A percentile compares a stretch with the other conserved stretches of the same genome.
These are phyloP conservation scores for Ostreobium quekettii DNA, from an alignment of 139 green algal genomes.

Conservation along the genomic window DNA sequence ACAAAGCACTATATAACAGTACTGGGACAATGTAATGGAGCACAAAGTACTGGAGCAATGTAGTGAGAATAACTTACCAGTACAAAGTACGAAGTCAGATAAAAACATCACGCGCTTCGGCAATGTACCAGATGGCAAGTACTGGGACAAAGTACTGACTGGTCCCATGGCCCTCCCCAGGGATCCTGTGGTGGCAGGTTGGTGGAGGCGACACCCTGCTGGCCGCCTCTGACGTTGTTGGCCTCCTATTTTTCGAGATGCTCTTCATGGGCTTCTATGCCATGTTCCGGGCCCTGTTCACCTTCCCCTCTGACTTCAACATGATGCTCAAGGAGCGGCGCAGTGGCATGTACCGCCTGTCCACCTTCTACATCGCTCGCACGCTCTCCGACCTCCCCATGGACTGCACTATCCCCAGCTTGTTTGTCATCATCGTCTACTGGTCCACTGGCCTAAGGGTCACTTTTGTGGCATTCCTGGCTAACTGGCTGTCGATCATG, in stretches of 20 bases:
- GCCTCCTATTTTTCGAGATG: conserved; percentile 51
- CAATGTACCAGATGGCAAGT: too few relatives aligned
- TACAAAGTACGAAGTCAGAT: too few relatives aligned
- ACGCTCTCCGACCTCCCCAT: conserved; percentile 60
- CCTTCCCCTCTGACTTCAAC: conserved; percentile 43
- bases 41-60: too few relatives aligned
- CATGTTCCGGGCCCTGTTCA: conserved; percentile 44
- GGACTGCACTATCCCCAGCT: conserved; percentile 50
- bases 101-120: too few relatives aligned
- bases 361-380: conserved; percentile 71
- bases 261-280: conserved; percentile 45
- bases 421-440: conserved; percentile 58
- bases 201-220: conserved; percentile 20
- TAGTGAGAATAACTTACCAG: too few relatives aligned
- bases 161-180: too few relatives aligned
- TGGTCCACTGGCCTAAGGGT: conserved; percentile 40
- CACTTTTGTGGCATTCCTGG: conserved; percentile 47
- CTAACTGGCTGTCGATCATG: conserved; percentile 43
- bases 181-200: conserved; percentile 49
- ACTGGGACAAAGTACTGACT: too few relatives aligned
- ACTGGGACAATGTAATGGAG: too few relatives aligned
- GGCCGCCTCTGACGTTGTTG: conserved; percentile 32
- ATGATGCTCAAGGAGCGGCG: conserved; percentile 54
- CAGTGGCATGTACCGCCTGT: conserved; percentile 73
- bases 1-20: too few relatives aligned